Conservation (phyloP, 257 asterid species). For the Penstemon barbatus region DNA sequence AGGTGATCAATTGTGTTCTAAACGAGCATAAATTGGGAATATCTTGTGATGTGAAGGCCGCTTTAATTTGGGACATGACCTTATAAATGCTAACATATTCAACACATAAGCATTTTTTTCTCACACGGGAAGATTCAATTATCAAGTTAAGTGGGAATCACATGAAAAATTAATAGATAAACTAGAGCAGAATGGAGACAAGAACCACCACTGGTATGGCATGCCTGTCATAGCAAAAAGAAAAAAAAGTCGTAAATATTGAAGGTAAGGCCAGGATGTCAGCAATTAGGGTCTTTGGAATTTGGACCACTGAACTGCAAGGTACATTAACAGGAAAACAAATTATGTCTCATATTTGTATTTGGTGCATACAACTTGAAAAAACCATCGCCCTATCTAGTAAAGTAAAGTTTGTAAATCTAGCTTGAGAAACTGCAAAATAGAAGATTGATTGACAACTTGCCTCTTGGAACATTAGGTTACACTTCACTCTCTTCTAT, state of each 20-base stretch:
- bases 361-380: neutral
- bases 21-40: neutral
- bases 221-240: neutral
- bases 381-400: conserved; percentile 7
- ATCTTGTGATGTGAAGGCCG: neutral
- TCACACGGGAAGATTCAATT: conserved; percentile 3
- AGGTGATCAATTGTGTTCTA: conserved; percentile 7
- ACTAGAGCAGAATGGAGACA: neutral
- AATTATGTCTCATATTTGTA: neutral
- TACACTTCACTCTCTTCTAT: no score
- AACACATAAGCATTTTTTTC: neutral
- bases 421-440: no score
- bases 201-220: neutral
- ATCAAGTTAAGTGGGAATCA: neutral
- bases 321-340: neutral
- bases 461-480: no score
- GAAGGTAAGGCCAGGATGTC: neutral
- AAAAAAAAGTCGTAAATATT: neutral
- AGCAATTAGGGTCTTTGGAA: neutral
- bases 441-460: no score
- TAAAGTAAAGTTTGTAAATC: neutral
- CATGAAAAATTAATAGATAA: neutral
- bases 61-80: neutral
- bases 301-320: neutral
- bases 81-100: neutral